phyloP scores from a whole-genome alignment of 176 grass and related monocot species.

The Zoysia pacifica region DNA sequence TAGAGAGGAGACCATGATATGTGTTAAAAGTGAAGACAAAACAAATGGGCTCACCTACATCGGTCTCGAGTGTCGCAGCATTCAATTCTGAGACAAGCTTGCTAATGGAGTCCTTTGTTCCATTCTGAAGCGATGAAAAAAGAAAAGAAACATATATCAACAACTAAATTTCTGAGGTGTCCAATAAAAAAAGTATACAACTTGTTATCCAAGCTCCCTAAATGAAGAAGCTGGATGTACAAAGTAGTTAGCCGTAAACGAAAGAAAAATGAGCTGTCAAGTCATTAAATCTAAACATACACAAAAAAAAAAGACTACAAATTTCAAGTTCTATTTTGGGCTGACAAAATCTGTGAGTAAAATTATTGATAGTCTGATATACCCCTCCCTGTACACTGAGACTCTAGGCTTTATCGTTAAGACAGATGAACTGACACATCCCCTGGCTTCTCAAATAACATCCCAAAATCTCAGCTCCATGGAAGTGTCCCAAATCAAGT shows the following conservation, averaged over 20 bases:
- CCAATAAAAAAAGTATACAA: conserved; percentile 2
- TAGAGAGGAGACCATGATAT: background rate
- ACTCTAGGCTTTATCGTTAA: background rate
- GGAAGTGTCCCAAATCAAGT: background rate
- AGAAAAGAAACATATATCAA: conserved; percentile 16
- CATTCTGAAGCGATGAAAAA: conserved; percentile 66
- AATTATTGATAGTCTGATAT: background rate
- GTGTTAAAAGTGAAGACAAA: background rate
- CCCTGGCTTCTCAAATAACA: background rate
- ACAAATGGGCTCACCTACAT: conserved; percentile 83
- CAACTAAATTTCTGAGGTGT: background rate
- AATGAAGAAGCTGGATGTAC: background rate
- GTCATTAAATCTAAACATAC: no score
- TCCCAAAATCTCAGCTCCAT: background rate
- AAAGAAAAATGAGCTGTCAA: no score
- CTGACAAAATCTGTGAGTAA: background rate
- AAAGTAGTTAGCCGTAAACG: background rate
- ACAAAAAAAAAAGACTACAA: background rate
- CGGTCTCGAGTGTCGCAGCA: conserved; percentile 74
- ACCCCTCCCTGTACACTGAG: background rate
- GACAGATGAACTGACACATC: background rate
- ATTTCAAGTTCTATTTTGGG: conserved; percentile 13
- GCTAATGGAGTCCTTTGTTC: conserved; percentile 84
- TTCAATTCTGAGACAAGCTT: conserved; percentile 96
- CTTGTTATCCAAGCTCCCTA: background rate